phyloP scores from a whole-genome alignment of 2,329 filamentous ascomycete genomes.

The Pestalotiopsis sp. region DNA sequence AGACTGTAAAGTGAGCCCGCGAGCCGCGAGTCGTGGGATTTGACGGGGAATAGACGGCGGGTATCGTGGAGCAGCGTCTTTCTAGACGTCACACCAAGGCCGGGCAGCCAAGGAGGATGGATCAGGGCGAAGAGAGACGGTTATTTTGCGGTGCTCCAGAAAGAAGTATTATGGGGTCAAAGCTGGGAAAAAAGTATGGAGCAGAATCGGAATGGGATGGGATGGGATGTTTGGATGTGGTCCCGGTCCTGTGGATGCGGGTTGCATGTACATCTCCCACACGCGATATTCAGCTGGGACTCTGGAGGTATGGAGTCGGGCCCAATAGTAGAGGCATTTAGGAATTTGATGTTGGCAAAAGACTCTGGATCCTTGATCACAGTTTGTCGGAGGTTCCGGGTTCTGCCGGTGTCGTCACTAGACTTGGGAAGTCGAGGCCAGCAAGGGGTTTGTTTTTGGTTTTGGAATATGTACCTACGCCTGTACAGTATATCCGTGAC shows the following conservation, averaged over 20 bases:
- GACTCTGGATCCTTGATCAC: neutral
- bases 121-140: neutral
- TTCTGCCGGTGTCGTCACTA: slow-evolving; percentile 11
- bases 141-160: neutral
- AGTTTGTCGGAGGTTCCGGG: slow-evolving; percentile 4
- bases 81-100: slow-evolving; percentile 9
- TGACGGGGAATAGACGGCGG: neutral
- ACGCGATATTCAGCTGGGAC: neutral
- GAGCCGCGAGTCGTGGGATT: slow-evolving; percentile 9
- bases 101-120: neutral
- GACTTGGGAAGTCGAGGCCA: neutral
- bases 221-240: neutral
- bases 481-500: neutral
- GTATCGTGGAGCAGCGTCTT: neutral
- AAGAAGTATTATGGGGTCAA: neutral
- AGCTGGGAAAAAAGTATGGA: neutral
- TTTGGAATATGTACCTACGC: neutral
- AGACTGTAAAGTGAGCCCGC: neutral
- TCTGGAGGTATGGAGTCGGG: neutral
- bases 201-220: neutral
- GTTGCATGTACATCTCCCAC: neutral
- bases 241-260: neutral
- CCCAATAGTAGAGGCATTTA: neutral
- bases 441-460: neutral
- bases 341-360: neutral